These are phyloP conservation scores for Zopfia rhizophila DNA, from an alignment of 2,329 filamentous ascomycete species.

Conservation along the genomic window DNA sequence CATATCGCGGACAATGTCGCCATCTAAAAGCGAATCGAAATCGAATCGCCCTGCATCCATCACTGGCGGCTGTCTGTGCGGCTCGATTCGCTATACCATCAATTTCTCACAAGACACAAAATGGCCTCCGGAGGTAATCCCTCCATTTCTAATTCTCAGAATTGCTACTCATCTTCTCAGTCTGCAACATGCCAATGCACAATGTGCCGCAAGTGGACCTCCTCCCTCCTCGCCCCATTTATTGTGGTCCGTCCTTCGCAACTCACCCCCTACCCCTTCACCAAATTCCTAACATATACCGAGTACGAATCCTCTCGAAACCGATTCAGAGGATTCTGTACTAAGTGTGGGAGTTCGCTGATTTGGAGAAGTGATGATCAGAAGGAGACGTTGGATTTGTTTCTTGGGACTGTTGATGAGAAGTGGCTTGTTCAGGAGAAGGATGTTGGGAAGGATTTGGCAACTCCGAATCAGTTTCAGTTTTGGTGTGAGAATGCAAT, in stretches of 20 bases:
- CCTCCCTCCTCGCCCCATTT: background rate
- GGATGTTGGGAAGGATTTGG: background rate
- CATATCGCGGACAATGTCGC: too few relatives aligned
- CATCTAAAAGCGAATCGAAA: too few relatives aligned
- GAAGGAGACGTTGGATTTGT: background rate
- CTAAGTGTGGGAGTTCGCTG: constrained; percentile 1
- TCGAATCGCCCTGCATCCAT: too few relatives aligned
- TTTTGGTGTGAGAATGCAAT: constrained; percentile 1
- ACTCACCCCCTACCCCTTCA: background rate
- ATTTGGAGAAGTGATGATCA: background rate
- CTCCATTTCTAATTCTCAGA: background rate
- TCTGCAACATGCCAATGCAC: constrained; percentile 6
- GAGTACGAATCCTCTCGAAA: constrained; percentile 1
- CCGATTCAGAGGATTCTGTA: background rate
- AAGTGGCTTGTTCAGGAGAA: constrained; percentile 2
- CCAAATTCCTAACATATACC: background rate
- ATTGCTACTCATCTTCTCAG: background rate
- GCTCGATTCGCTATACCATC: constrained; percentile 7
- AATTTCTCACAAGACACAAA: background rate
- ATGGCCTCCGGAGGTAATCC: background rate
- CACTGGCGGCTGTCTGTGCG: constrained; percentile 15
- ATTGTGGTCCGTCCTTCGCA: background rate
- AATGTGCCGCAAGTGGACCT: constrained; percentile 5
- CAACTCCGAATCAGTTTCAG: constrained; percentile 5
- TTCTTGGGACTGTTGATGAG: constrained; percentile 5